These are phyloP conservation scores for Heritiera littoralis DNA, from an alignment of 345 rosid genomes.

Conservation along the genomic window DNA sequence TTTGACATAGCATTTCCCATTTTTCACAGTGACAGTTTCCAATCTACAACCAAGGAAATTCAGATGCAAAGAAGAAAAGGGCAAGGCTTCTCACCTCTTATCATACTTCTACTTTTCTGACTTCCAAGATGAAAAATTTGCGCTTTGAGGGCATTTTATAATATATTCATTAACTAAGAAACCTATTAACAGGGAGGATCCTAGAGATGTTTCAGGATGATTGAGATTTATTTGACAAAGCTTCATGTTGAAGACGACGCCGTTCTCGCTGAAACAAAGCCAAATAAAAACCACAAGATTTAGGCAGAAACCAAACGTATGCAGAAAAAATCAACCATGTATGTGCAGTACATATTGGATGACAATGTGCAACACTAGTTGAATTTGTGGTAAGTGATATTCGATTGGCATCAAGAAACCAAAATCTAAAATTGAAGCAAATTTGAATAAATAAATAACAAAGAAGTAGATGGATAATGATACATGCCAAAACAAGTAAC, in stretches of 20 bases:
- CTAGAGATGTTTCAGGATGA: neutral
- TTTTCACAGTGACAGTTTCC: neutral
- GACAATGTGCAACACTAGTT: neutral
- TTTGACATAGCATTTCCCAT: neutral
- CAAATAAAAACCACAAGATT: neutral
- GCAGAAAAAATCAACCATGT: neutral
- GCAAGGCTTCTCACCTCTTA: neutral
- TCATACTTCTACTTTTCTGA: neutral
- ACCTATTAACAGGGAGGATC: neutral
- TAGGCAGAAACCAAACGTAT: neutral
- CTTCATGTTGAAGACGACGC: conserved; percentile 17
- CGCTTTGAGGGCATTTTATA: neutral
- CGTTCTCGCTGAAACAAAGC: conserved; percentile 22
- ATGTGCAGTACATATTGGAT: neutral
- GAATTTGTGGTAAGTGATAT: neutral
- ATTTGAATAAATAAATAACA: neutral
- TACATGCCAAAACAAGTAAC: neutral
- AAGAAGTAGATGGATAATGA: neutral
- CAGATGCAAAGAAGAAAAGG: neutral
- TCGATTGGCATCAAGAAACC: neutral
- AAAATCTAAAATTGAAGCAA: neutral
- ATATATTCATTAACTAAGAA: neutral
- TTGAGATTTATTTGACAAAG: conserved; percentile 19
- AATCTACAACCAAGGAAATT: neutral
- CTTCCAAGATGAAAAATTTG: neutral